A percentile compares a stretch with the other conserved stretches of the same genome.
Evolutionary conservation across 208 protist genomes (phyloP).

Genomic region (Trypanosomatidae sp.): DNA sequence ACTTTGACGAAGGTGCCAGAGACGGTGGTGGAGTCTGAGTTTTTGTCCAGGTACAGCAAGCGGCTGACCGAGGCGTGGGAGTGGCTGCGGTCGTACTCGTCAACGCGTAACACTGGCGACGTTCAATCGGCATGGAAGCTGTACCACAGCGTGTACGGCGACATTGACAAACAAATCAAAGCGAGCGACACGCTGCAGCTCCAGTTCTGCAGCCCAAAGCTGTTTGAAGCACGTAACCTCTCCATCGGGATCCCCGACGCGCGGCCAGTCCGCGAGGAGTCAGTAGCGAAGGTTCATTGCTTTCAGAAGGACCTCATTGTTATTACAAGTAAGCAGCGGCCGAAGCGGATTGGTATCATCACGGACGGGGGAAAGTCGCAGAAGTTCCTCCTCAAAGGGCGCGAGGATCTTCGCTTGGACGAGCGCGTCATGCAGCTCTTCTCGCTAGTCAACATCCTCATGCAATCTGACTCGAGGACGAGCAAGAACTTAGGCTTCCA

Average conservation of each 20-base stretch:
- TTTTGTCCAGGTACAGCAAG: slow-evolving; percentile 76
- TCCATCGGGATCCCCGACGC: slow-evolving; percentile 80
- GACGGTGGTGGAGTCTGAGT: slow-evolving; percentile 96
- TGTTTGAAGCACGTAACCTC: slow-evolving; percentile 79
- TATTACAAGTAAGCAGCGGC: slow-evolving; percentile 99
- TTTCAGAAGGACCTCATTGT: slow-evolving; percentile 94
- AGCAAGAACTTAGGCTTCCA: slow-evolving; percentile 88
- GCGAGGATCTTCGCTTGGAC: slow-evolving; percentile 98
- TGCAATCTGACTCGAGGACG: slow-evolving; percentile 87
- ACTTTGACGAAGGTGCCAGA: slow-evolving; percentile 87
- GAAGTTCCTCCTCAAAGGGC: slow-evolving; percentile 98
- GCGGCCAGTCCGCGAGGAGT: slow-evolving; percentile 78
- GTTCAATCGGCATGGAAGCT: slow-evolving; percentile 86
- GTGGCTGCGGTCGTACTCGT: slow-evolving; percentile 67
- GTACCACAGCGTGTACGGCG: slow-evolving; percentile 80
- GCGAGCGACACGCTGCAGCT: slow-evolving; percentile 46
- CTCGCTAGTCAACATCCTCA: slow-evolving; percentile 98
- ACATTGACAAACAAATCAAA: slow-evolving; percentile 80
- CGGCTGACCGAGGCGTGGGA: slow-evolving; percentile 64
- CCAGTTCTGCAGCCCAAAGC: slow-evolving; percentile 81
- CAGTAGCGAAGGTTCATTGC: slow-evolving; percentile 88
- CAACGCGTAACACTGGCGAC: slow-evolving; percentile 56
- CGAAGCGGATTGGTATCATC: slow-evolving; percentile 95
- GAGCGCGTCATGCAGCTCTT: slow-evolving; percentile 99
- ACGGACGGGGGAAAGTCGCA: slow-evolving; percentile 96